phyloP scores from a whole-genome alignment of 139 green algal genomes.

The Yamagishiella unicocca region DNA sequence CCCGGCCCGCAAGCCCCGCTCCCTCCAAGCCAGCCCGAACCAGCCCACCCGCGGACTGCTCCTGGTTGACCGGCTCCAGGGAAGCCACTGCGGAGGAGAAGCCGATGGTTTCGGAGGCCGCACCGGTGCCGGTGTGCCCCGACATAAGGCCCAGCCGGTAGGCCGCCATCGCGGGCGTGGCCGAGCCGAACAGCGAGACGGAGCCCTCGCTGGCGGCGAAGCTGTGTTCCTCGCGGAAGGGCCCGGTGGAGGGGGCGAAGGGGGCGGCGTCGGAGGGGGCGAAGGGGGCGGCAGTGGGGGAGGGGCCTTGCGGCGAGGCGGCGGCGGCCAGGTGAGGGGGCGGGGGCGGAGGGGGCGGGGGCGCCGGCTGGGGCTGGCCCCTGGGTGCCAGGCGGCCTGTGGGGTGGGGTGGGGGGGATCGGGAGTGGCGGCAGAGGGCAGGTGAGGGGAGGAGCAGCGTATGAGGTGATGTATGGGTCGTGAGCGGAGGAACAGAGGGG shows the following conservation, averaged over 20 bases:
- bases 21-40: background rate
- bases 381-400: background rate
- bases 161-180: background rate
- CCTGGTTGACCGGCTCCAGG: background rate
- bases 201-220: background rate
- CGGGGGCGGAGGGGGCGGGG: background rate
- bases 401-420: too few relatives aligned
- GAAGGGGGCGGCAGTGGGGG: too few relatives aligned
- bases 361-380: background rate
- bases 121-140: background rate
- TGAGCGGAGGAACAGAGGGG: too few relatives aligned
- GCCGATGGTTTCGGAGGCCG: background rate
- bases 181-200: conserved; percentile 21
- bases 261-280: background rate
- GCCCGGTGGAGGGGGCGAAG: background rate
- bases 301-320: background rate
- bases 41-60: background rate
- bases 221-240: background rate
- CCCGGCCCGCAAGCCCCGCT: too few relatives aligned
- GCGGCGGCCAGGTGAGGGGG: background rate
- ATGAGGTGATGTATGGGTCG: too few relatives aligned
- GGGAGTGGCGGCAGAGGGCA: too few relatives aligned
- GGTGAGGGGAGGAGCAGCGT: too few relatives aligned
- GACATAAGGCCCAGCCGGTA: conserved; percentile 1
- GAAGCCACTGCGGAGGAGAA: background rate